Evolutionary conservation across 352 stramenopile genomes (phyloP).

Genomic region (Phytophthora tubulina): DNA sequence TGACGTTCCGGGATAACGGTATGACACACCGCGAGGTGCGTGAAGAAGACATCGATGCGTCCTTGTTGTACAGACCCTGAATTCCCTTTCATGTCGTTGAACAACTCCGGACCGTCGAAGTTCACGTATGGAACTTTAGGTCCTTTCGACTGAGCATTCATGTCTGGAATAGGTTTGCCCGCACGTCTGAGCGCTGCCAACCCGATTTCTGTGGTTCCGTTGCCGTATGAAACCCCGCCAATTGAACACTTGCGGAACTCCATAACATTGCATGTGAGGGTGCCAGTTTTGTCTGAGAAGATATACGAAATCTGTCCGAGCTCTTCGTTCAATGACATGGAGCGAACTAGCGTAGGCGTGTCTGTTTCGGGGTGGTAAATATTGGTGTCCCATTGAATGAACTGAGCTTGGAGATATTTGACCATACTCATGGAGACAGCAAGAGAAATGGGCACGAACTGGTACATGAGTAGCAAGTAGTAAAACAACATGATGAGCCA

Average conservation of each 20-base stretch:
- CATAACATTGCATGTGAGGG: conserved; percentile 99
- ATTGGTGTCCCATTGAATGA: conserved; percentile 95
- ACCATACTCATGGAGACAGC: conserved; percentile 98
- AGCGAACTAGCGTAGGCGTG: conserved; percentile 92
- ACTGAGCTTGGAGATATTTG: conserved; percentile 95
- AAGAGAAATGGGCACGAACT: conserved; percentile 98
- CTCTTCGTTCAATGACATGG: conserved; percentile 95
- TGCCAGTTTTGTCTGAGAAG: conserved; percentile 99
- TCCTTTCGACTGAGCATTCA: conserved; percentile 24
- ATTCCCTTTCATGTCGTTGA: conserved; percentile 69
- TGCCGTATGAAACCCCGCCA: conserved; percentile 89
- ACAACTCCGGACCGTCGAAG: conserved; percentile 77
- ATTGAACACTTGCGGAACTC: conserved; percentile 96
- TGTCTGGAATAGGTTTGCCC: conserved; percentile 63
- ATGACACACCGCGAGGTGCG: conserved; percentile 92
- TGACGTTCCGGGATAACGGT: conserved; percentile 97
- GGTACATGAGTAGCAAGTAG: conserved; percentile 96
- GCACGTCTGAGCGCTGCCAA: conserved; percentile 70
- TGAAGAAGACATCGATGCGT: conserved; percentile 84
- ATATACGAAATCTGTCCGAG: conserved; percentile 98
- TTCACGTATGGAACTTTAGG: conserved; percentile 75
- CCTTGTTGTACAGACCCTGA: conserved; percentile 59
- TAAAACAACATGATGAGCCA: conserved; percentile 92
- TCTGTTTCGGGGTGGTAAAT: conserved; percentile 93
- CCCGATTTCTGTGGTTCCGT: conserved; percentile 87